Conservation (phyloP, 108 stramenopile species). For the Fragilaria radians region DNA sequence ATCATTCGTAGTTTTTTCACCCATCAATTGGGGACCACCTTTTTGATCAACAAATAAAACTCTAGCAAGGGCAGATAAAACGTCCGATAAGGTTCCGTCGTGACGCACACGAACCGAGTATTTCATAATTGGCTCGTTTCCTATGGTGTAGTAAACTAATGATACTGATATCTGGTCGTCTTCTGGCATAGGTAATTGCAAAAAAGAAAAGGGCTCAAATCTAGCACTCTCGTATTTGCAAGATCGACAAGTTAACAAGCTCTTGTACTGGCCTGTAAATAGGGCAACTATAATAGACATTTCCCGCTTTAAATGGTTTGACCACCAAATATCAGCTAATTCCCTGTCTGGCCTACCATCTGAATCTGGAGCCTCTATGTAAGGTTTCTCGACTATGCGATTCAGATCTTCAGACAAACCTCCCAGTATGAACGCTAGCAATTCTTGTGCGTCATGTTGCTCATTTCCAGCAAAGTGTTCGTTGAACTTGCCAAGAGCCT, state of each 20-base stretch:
- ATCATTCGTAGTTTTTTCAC: conserved; percentile 1
- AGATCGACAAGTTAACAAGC: conserved; percentile 84
- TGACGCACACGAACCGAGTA: conserved; percentile 74
- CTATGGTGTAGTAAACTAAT: conserved; percentile 51
- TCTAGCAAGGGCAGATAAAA: conserved; percentile 56
- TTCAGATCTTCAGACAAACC: conserved; percentile 97
- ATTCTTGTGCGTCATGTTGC: conserved; percentile 98
- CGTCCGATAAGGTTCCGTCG: conserved; percentile 73
- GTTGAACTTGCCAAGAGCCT: conserved; percentile 84
- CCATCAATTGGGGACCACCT: conserved; percentile 4
- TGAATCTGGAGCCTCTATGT: conserved; percentile 88
- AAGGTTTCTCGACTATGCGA: conserved; percentile 92
- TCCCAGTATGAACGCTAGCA: conserved; percentile 83
- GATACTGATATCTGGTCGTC: conserved; percentile 74
- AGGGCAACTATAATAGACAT: conserved; percentile 91
- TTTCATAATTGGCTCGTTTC: conserved; percentile 39
- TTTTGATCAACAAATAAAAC: conserved; percentile 43
- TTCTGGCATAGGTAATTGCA: conserved; percentile 92
- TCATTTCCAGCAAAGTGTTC: conserved; percentile 92
- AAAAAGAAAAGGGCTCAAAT: conserved; percentile 94
- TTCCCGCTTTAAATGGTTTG: conserved; percentile 89
- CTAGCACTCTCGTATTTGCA: conserved; percentile 95
- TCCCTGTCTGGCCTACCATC: conserved; percentile 91
- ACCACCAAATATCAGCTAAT: conserved; percentile 97
- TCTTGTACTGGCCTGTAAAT: conserved; percentile 95